Evolutionary conservation across 306 rosid species (phyloP).

Genomic region (Cicer yamashitae): DNA sequence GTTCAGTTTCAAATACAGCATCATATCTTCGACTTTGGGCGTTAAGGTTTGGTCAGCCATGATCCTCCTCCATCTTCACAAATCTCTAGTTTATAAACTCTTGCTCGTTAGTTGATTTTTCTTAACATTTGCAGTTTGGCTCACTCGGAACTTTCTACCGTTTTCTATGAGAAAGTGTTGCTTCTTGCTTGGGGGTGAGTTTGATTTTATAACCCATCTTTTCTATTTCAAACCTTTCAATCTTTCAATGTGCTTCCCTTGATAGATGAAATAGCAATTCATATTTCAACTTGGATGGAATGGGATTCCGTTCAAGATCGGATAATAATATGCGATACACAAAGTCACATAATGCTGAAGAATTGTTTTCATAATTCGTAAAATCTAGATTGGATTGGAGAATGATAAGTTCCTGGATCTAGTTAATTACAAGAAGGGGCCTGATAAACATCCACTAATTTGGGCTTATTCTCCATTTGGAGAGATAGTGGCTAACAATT

Average conservation of each 20-base stretch:
- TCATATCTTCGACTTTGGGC: conserved; percentile 99
- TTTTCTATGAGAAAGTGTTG: conserved; percentile 96
- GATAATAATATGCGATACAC: background rate
- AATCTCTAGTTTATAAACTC: conserved; percentile 33
- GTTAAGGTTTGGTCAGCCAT: conserved; percentile 70
- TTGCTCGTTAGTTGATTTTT: conserved; percentile 40
- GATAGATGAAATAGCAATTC: conserved; percentile 24
- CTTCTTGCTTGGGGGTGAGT: conserved; percentile 99
- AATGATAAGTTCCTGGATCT: conserved; percentile 3
- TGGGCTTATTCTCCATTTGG: background rate
- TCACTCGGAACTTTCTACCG: conserved; percentile 97
- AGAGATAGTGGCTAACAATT: no score
- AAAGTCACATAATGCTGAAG: background rate
- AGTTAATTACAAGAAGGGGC: background rate
- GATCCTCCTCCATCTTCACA: conserved; percentile 31
- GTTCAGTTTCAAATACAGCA: conserved; percentile 99
- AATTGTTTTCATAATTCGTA: background rate
- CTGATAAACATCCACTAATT: background rate
- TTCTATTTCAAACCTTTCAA: conserved; percentile 21
- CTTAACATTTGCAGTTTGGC: conserved; percentile 79
- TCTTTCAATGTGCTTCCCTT: background rate
- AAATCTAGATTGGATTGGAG: background rate
- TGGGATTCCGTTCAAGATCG: background rate
- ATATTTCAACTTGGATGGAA: background rate
- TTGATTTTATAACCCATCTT: conserved; percentile 37